Base-by-base conservation (phyloP, 2,329 filamentous ascomycete genomes). In the Fusarium nematophilum region DNA sequence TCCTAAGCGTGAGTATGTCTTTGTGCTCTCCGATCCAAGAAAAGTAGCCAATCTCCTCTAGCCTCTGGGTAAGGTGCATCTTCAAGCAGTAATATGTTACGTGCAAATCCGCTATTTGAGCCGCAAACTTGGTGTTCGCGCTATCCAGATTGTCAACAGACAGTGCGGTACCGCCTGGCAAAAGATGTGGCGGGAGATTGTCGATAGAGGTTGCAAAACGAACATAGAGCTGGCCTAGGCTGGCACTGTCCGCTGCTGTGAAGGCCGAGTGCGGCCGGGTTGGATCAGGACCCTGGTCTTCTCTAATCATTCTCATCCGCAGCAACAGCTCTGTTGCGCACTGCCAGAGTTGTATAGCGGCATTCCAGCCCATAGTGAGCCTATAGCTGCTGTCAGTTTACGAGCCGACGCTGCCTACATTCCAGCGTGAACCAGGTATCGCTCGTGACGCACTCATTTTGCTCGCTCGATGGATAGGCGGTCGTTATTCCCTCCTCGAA, bases 61-160 rank as follows among this genome's bases (percentile, higher is more conserved):
- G 31, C 13, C 40, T 56, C 17, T 39, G 31, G 5, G 46, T 56
- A 11, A 73, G 65, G 5, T 69, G 62, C 47, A 74, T 69, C 15
- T 67, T 39, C n/a, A 51, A 26, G 25, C 37, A 43, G 59, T 39
- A 9, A 14, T 39, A 39, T 4, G 37, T 39, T n/a, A 39, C 37
- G 18, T 26, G 10, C 3, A 39, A 8, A 26, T 39, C 37, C 23
- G 37, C 37, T 39, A 39, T 39, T 9, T 39, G 37, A 9, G 8
- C 23, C 18, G 37, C 37, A 26, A 39, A 39, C 23, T 26, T 38
- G 18, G 6, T 9, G 9, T 38, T 13, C 27, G 27, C n/a, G n/a
- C 10, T 14, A 9, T 31, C 29, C n/a, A 3, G 29, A 9, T 11
- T 11, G 10, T 9, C 29, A 4, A 5, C n/a, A 11, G n/a, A 29